Evolutionary conservation across 768 basidiomycete genomes (phyloP).

Genomic region (Termitomyces sp.): DNA sequence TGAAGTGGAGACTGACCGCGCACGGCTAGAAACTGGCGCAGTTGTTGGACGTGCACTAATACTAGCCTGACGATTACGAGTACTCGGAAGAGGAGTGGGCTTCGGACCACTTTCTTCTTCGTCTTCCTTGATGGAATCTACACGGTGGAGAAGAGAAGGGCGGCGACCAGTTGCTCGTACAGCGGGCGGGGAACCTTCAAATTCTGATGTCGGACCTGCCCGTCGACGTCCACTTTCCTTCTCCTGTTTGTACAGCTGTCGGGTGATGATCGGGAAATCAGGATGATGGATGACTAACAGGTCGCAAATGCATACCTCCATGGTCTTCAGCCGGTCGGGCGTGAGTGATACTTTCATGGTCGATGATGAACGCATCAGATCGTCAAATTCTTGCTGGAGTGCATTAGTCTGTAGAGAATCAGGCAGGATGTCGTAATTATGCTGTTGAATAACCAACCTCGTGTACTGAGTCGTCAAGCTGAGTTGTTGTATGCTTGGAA

Average conservation of each 20-base stretch:
- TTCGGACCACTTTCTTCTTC: slow-evolving; percentile 45
- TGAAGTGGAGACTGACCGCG: slow-evolving; percentile 37
- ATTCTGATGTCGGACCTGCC: slow-evolving; percentile 27
- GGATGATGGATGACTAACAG: slow-evolving; percentile 23
- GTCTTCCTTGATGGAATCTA: slow-evolving; percentile 63
- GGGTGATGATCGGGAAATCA: slow-evolving; percentile 11
- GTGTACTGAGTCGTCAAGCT: slow-evolving; percentile 21
- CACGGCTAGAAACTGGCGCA: slow-evolving; percentile 25
- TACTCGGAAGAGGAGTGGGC: slow-evolving; percentile 11
- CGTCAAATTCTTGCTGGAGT: slow-evolving; percentile 81
- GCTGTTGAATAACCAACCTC: slow-evolving; percentile 25
- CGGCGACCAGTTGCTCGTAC: slow-evolving; percentile 30
- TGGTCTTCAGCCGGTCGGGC: slow-evolving; percentile 86
- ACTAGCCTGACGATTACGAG: slow-evolving; percentile 42
- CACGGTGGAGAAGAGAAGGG: slow-evolving; percentile 41
- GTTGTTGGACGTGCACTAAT: slow-evolving; percentile 34
- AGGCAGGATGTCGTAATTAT: slow-evolving; percentile 10
- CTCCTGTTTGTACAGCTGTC: slow-evolving; percentile 70
- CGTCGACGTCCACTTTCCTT: slow-evolving; percentile 43
- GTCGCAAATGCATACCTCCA: slow-evolving; percentile 65
- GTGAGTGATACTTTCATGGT: slow-evolving; percentile 97
- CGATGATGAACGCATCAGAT: slow-evolving; percentile 81
- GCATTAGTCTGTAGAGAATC: slow-evolving; percentile 40
- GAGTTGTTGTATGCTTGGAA: slow-evolving; percentile 28
- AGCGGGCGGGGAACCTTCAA: slow-evolving; percentile 24